Evolutionary conservation across 78 protist genomes (phyloP).

Genomic region (Isochrysis galbana): DNA sequence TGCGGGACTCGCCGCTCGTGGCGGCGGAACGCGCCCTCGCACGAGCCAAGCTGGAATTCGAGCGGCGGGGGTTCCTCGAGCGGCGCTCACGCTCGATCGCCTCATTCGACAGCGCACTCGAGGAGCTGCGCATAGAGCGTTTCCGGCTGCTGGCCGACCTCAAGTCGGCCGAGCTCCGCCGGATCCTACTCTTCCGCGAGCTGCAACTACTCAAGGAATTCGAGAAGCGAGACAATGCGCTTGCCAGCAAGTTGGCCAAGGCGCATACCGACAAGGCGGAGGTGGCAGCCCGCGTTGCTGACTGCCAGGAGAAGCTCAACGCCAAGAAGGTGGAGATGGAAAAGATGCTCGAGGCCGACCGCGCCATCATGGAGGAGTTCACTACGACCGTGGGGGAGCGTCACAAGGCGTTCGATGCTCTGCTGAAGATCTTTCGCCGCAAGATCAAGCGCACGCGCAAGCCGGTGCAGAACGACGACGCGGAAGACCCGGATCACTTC

Average conservation of each 20-base stretch:
- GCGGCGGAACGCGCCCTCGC: too few species aligned
- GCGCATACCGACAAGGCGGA: conserved; percentile 46
- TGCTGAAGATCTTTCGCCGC: conserved; percentile 43
- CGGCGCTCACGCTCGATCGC: too few species aligned
- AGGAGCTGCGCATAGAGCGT: conserved; percentile 45
- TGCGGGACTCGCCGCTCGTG: too few species aligned
- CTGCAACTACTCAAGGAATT: conserved; percentile 65
- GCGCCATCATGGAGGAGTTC: conserved; percentile 15
- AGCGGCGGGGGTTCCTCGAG: too few species aligned
- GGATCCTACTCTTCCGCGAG: conserved; percentile 64
- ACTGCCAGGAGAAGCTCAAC: conserved; percentile 31
- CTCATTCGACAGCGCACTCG: conserved; percentile 49
- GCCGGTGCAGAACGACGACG: conserved; percentile 14
- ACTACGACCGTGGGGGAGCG: not conserved
- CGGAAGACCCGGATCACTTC: conserved; percentile 30
- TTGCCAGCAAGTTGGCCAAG: conserved; percentile 26
- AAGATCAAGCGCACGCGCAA: conserved; percentile 46
- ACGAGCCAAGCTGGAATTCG: too few species aligned
- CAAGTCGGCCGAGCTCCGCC: conserved; percentile 54
- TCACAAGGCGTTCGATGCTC: conserved; percentile 26
- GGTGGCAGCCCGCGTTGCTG: conserved; percentile 23
- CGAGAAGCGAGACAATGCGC: conserved; percentile 52
- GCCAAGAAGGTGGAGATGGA: not conserved
- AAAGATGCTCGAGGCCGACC: conserved; percentile 1
- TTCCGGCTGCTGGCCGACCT: conserved; percentile 65